Evolutionary conservation across 1,284 basidiomycete species (phyloP).

Genomic region (Moniliophthora roreri): DNA sequence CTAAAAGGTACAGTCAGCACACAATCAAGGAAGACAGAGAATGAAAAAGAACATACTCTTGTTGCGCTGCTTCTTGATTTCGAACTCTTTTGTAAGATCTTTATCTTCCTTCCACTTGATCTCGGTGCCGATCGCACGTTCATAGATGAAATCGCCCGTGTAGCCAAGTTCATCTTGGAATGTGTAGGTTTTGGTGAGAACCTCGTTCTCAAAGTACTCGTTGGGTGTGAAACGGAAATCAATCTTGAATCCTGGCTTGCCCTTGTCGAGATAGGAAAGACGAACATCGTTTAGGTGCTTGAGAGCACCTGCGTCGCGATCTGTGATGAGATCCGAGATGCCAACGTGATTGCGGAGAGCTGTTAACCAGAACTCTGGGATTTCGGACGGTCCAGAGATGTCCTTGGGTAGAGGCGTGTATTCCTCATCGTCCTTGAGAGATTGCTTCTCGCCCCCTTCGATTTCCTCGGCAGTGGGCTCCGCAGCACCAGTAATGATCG

Average conservation of each 20-base stretch:
- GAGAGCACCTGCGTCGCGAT: conserved; percentile 83
- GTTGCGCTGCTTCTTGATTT: conserved; percentile 99
- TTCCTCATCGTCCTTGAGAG: conserved; percentile 67
- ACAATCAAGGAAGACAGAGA: conserved; percentile 1
- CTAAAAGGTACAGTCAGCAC: conserved; percentile 37
- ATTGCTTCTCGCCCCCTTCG: conserved; percentile 71
- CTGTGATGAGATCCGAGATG: conserved; percentile 89
- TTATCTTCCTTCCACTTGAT: conserved; percentile 99
- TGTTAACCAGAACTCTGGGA: conserved; percentile 98
- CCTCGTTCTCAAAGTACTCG: conserved; percentile 85
- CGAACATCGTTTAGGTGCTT: conserved; percentile 70
- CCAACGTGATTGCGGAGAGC: conserved; percentile 91
- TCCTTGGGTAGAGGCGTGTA: conserved; percentile 60
- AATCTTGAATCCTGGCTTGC: conserved; percentile 90
- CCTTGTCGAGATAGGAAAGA: conserved; percentile 58
- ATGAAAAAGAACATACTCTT: conserved; percentile 68
- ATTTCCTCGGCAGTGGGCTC: conserved; percentile 85
- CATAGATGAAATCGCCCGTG: conserved; percentile 94
- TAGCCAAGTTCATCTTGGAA: conserved; percentile 95
- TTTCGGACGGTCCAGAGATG: conserved; percentile 48
- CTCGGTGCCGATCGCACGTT: conserved; percentile 86
- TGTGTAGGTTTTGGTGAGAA: conserved; percentile 92
- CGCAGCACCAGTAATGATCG: conserved; percentile 79
- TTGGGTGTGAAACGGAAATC: conserved; percentile 82
- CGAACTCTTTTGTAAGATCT: conserved; percentile 95